Conservation (phyloP, 441 rosid species). For the Populus trichocarpa region DNA sequence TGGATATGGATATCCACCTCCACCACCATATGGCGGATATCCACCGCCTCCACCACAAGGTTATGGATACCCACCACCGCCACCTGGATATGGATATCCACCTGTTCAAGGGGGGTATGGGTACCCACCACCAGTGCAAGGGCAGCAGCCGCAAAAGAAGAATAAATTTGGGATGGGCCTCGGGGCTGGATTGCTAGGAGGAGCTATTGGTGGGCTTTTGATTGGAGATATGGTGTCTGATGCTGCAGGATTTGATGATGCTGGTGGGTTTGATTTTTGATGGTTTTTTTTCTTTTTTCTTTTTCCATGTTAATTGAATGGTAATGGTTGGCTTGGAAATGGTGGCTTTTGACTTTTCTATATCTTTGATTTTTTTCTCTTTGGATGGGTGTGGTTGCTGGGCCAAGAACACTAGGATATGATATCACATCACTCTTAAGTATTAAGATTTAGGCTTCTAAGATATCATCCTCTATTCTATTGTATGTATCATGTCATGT, state of each 20-base stretch:
- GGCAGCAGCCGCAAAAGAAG: conserved; percentile 36
- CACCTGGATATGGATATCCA: conserved; percentile 19
- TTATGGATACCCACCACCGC: conserved; percentile 24
- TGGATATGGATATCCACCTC: conserved; percentile 26
- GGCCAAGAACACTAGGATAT: too few relatives aligned
- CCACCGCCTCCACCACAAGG: conserved; percentile 14
- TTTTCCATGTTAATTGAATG: not conserved
- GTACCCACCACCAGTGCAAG: conserved; percentile 21
- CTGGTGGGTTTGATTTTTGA: conserved; percentile 29
- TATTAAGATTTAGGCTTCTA: too few relatives aligned
- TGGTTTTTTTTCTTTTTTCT: not conserved
- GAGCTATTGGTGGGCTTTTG: conserved; percentile 55
- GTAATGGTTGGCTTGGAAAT: not conserved
- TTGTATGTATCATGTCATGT: too few relatives aligned
- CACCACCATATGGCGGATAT: conserved; percentile 17
- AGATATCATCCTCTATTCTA: too few relatives aligned
- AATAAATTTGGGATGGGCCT: conserved; percentile 55
- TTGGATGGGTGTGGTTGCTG: not conserved
- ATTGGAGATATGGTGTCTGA: conserved; percentile 63
- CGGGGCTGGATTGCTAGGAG: conserved; percentile 67
- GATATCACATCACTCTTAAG: too few relatives aligned
- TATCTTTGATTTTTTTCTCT: not conserved
- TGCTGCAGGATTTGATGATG: conserved; percentile 36
- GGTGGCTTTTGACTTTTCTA: not conserved
- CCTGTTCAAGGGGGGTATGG: conserved; percentile 31